phyloP scores from a whole-genome alignment of 306 rosid genomes.

The Lathyrus aphaca region DNA sequence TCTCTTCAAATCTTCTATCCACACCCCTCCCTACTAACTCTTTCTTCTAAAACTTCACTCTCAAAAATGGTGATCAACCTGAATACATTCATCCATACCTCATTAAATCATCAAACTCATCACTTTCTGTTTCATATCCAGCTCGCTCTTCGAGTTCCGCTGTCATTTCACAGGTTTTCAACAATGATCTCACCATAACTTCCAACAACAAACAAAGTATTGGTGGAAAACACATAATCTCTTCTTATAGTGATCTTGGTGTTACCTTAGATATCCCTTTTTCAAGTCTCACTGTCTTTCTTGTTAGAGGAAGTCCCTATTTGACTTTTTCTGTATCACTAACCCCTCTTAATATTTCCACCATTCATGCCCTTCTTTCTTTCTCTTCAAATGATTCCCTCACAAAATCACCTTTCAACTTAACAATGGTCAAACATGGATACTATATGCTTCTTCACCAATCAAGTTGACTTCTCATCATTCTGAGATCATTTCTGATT shows the following conservation, averaged over 20 bases:
- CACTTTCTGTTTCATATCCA: conserved; percentile 8
- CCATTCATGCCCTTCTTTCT: conserved; percentile 69
- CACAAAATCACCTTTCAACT: conserved; percentile 64
- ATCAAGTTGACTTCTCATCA: conserved; percentile 44
- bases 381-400: conserved; percentile 51
- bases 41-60: conserved; percentile 17
- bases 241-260: conserved; percentile 70
- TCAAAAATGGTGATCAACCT: conserved; percentile 2
- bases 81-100: conserved; percentile 16
- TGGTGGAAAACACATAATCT: conserved; percentile 50
- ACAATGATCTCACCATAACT: conserved; percentile 16
- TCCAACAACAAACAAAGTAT: conserved; percentile 22
- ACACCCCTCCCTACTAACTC: conserved; percentile 22
- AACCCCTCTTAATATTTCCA: conserved; percentile 59
- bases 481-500: conserved; percentile 54
- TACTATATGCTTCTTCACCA: conserved; percentile 66
- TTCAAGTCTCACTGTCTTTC: conserved; percentile 62
- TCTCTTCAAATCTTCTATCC: not conserved
- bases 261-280: conserved; percentile 77
- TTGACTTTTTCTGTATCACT: conserved; percentile 55
- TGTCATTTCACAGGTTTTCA: conserved; percentile 2
- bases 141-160: not conserved
- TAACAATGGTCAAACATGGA: conserved; percentile 87
- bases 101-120: conserved; percentile 19
- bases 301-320: conserved; percentile 90